phyloP scores from a whole-genome alignment of 73 alveolate genomes.

The Paramecium sexaurelia region DNA sequence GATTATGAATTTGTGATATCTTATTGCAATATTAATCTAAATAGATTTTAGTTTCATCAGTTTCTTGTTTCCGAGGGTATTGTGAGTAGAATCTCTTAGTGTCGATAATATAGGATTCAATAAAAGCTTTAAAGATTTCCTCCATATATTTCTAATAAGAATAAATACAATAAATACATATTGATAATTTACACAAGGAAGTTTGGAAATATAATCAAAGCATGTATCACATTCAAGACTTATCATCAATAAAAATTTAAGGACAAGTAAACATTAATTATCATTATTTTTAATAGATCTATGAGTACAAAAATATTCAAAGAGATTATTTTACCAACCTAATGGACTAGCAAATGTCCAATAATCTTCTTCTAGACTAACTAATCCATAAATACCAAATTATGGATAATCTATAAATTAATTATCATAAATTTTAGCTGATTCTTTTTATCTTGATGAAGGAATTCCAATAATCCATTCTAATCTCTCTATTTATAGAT shows the following conservation, averaged over 20 bases:
- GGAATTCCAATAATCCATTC: constrained; percentile 45
- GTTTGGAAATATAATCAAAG: not conserved
- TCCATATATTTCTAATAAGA: constrained; percentile 22
- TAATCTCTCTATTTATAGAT: not conserved
- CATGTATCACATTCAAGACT: constrained; percentile 18
- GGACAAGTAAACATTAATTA: not conserved
- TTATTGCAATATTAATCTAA: not conserved
- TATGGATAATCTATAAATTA: not conserved
- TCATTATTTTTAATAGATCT: not conserved
- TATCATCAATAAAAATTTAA: not conserved
- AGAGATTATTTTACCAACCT: not conserved
- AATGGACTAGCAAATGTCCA: constrained; percentile 20
- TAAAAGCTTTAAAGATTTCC: constrained; percentile 3
- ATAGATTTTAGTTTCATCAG: not conserved
- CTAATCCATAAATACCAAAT: constrained; percentile 43
- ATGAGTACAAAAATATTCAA: not conserved
- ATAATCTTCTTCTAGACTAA: constrained; percentile 18
- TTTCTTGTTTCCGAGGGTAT: constrained; percentile 38
- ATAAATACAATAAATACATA: not conserved
- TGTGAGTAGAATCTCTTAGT: not conserved
- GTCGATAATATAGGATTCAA: not conserved
- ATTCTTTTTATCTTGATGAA: not conserved
- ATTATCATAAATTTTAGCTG: not conserved
- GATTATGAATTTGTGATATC: not conserved
- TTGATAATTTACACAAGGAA: constrained; percentile 8